A percentile compares a stretch with the other conserved stretches of the same genome.
Conservation (phyloP, 1,284 basidiomycete genomes). For the Sanghuangporus baumii region DNA sequence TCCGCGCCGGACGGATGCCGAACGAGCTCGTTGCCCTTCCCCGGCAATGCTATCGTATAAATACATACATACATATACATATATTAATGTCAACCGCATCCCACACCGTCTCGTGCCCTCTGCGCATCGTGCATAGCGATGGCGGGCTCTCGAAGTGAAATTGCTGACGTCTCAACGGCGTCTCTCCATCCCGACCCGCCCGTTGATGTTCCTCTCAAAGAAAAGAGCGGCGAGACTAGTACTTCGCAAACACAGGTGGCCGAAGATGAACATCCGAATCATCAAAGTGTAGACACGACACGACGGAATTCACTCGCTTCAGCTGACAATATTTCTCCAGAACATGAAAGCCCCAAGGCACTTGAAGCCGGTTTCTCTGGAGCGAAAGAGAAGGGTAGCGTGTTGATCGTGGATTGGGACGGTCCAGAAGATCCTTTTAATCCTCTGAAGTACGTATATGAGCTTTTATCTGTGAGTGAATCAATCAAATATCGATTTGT, state of each 20-base stretch:
- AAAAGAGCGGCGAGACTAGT: not conserved
- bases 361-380: slow-evolving; percentile 12
- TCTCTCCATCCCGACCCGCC: not conserved
- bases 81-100: not conserved
- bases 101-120: not conserved
- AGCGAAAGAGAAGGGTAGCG: slow-evolving; percentile 13
- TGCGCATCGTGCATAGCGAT: not conserved
- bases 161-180: not conserved
- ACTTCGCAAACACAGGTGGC: not conserved
- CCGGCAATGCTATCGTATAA: not conserved
- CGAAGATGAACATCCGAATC: not conserved
- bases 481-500: not conserved
- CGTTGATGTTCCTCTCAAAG: not conserved
- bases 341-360: slow-evolving; percentile 7
- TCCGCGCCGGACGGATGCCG: no score
- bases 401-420: slow-evolving; percentile 55
- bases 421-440: slow-evolving; percentile 56
- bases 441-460: slow-evolving; percentile 50
- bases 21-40: no score
- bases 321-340: not conserved
- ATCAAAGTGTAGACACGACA: not conserved
- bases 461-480: not conserved
- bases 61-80: not conserved
- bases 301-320: slow-evolving; percentile 6
- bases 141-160: not conserved